phyloP scores from a whole-genome alignment of 1,139 yeast genomes.

The Hansenula sp. region DNA sequence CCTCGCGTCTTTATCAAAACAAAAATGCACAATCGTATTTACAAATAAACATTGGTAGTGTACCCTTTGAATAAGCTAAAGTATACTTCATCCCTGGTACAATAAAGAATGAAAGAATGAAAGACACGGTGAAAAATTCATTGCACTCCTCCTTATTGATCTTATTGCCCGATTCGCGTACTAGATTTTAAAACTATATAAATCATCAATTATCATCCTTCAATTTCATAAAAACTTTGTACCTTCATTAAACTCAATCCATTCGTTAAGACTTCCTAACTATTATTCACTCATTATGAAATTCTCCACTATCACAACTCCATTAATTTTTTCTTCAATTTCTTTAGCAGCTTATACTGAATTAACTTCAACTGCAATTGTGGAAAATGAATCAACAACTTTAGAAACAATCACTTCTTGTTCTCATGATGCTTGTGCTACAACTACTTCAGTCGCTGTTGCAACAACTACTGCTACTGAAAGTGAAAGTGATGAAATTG shows the following conservation, averaged over 20 bases:
- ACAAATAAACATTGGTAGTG: no score
- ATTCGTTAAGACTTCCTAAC: constrained; percentile 1
- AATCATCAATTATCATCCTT: not conserved
- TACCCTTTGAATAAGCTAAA: no score
- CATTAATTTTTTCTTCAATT: constrained; percentile 26
- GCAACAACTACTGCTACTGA: constrained; percentile 14
- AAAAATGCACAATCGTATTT: no score
- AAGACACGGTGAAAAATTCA: no score
- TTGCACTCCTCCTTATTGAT: no score
- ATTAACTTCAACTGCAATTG: constrained; percentile 29
- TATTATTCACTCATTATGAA: constrained; percentile 21
- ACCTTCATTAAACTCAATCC: not conserved
- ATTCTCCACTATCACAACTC: constrained; percentile 29
- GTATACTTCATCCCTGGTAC: no score
- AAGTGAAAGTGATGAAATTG: constrained; percentile 14
- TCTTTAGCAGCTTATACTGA: constrained; percentile 24
- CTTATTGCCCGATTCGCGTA: no score
- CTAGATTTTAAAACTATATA: not conserved
- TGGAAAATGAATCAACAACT: constrained; percentile 29
- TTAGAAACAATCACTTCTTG: constrained; percentile 46
- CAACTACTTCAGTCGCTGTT: constrained; percentile 19
- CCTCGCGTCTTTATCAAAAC: no score
- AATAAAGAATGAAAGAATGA: no score
- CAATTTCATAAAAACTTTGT: not conserved
- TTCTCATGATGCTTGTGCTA: constrained; percentile 30